Conservation (phyloP, 768 basidiomycete species). For the Boletus tomentosulus region DNA sequence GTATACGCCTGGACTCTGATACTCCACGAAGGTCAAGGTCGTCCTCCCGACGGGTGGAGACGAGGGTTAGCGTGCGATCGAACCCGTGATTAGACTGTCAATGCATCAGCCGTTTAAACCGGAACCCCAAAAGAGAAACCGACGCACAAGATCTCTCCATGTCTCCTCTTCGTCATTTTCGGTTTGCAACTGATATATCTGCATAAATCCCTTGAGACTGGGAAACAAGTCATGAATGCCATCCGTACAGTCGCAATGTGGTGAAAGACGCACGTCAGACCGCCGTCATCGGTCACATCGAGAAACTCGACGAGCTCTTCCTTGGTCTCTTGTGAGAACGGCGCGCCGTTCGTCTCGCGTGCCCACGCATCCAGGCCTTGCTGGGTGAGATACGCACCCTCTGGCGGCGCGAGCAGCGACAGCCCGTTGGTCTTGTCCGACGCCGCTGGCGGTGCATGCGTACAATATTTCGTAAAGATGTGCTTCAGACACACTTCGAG, state of each 20-base stretch:
- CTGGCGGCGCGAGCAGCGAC: constrained; percentile 42
- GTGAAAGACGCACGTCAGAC: constrained; percentile 57
- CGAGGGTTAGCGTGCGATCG: constrained; percentile 59
- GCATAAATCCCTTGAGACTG: constrained; percentile 77
- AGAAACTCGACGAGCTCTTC: constrained; percentile 73
- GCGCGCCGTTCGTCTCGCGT: constrained; percentile 73
- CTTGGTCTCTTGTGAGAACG: constrained; percentile 74
- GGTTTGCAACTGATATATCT: constrained; percentile 82
- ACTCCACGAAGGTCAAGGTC: constrained; percentile 30
- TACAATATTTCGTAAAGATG: constrained; percentile 78
- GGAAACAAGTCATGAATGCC: background rate
- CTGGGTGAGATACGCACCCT: constrained; percentile 53
- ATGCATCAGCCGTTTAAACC: constrained; percentile 10
- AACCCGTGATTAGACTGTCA: constrained; percentile 70
- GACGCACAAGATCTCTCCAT: constrained; percentile 71
- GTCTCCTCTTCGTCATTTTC: constrained; percentile 83
- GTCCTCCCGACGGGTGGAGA: constrained; percentile 51
- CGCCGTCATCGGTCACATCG: constrained; percentile 67
- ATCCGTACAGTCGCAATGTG: background rate
- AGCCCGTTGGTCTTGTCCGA: constrained; percentile 19
- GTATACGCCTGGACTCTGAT: constrained; percentile 12
- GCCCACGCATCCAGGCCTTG: constrained; percentile 74
- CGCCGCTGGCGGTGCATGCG: constrained; percentile 32
- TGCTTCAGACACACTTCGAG: constrained; percentile 67
- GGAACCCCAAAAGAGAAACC: background rate